These are phyloP conservation scores for Polyporus tsugae DNA, from an alignment of 1,284 basidiomycete genomes.

Conservation along the genomic window DNA sequence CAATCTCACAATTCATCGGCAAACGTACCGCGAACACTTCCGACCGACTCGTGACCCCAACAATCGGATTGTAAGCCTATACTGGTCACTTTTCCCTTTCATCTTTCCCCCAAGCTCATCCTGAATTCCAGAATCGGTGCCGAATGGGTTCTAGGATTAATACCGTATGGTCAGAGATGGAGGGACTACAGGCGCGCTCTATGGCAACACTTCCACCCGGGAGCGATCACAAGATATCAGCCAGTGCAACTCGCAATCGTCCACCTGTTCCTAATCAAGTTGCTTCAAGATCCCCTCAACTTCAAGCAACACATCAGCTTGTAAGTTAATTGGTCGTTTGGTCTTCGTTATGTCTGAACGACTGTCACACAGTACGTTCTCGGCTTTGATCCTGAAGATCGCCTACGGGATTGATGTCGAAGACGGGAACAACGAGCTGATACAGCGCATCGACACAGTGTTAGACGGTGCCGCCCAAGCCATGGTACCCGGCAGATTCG, in stretches of 20 bases:
- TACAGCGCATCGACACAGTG: not conserved
- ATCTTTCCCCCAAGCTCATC: not conserved
- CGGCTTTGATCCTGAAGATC: conserved; percentile 18
- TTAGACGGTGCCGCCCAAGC: conserved; percentile 7
- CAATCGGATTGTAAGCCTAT: not conserved
- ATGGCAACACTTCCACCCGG: conserved; percentile 20
- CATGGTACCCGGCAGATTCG: conserved; percentile 12
- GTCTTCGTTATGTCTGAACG: not conserved
- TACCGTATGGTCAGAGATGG: conserved; percentile 23
- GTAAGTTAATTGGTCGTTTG: conserved; percentile 9
- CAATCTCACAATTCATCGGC: conserved; percentile 10
- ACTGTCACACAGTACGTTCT: conserved; percentile 13
- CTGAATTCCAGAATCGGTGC: conserved; percentile 4
- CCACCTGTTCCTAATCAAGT: conserved; percentile 9
- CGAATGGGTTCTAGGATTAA: conserved; percentile 9
- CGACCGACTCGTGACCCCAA: conserved; percentile 1
- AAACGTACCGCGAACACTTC: conserved; percentile 11
- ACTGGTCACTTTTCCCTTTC: not conserved
- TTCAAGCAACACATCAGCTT: conserved; percentile 21
- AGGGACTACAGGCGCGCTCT: conserved; percentile 21
- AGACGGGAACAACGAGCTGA: conserved; percentile 10
- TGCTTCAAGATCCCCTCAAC: conserved; percentile 8
- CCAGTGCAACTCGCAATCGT: not conserved
- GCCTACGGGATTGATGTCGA: conserved; percentile 20
- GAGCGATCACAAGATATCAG: conserved; percentile 4